Base-by-base conservation (phyloP, 345 rosid species). In the Salix brachista region DNA sequence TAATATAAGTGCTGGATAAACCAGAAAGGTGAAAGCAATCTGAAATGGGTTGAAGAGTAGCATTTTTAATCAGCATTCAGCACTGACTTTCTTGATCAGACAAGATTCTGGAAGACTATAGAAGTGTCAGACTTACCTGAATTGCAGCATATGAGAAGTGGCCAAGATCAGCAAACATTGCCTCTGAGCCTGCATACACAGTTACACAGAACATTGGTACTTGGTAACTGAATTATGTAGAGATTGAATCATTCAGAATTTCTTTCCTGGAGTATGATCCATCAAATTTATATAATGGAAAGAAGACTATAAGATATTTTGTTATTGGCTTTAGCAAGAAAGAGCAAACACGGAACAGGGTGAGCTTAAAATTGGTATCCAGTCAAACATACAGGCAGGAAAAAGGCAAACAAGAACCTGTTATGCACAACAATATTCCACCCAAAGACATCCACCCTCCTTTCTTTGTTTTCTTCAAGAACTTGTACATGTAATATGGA, bases 81-180 rank as follows among this genome's bases (percentile, higher is more conserved):
- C 54, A 72, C 17, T 3, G 6, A 67, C 10, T 66, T 56, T 46
- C 61, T 28, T 58, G 52, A 69, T 34, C 68, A 39, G 25, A 77
- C 21, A 11, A 44, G 60, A 80, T 42, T n/a, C 48, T n/a, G 30
- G 42, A 25, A 69, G 44, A 26, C 30, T 19, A 36, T n/a, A 58
- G 32, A 30, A 34, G 17, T 65, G 70, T n/a, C 26, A 65, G 44
- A 62, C 28, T 79, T 74, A 75, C 97, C 92, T 92, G 99, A 83
- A 96, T 94, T 81, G 99, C 98, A 61, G 87, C 81, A 65, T 94
- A 96, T 67, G 92, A 88, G 90, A 96, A 96, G 86, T 96, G 99
- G 71, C 99, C 99, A 75, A 96, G 97, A 89, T 96, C 99, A 82
- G 99, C 97, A 87, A 94, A 96, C 99, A 96, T 96, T 39, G 99